A percentile compares a stretch with the other conserved stretches of the same genome.
Conservation (phyloP, 192 early-diverging fungal species). For the Cetraspora pellucida region DNA sequence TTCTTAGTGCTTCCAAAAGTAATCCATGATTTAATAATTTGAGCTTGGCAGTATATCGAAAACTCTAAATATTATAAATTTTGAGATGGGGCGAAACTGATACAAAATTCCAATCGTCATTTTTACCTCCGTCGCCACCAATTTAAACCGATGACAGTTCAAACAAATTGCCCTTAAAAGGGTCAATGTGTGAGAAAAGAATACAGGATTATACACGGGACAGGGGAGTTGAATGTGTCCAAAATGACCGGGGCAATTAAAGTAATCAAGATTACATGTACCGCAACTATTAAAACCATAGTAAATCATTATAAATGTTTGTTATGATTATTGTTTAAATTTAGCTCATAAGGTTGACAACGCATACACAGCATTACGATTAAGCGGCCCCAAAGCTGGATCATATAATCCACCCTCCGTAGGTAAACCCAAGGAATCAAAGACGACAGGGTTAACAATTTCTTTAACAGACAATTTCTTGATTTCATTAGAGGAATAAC, state of each 20-base stretch:
- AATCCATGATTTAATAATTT: conserved; percentile 85
- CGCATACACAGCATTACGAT: conserved; percentile 71
- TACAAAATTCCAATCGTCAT: background rate
- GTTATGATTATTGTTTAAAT: too few species aligned
- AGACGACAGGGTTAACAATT: conserved; percentile 83
- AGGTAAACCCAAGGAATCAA: conserved; percentile 90
- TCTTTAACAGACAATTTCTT: conserved; percentile 93
- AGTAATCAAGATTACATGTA: conserved; percentile 82
- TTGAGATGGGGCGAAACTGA: background rate
- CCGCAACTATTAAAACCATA: conserved; percentile 61
- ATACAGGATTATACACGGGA: conserved; percentile 91
- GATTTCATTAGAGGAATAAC: conserved; percentile 86
- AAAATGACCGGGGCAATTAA: conserved; percentile 93
- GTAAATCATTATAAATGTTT: too few species aligned
- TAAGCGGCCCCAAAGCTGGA: conserved; percentile 90
- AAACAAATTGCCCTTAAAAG: conserved; percentile 84
- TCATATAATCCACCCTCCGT: conserved; percentile 92
- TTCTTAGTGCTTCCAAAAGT: conserved; percentile 77
- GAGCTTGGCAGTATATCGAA: conserved; percentile 76
- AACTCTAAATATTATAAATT: conserved; percentile 39
- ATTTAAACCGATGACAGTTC: conserved; percentile 86
- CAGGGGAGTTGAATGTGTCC: conserved; percentile 92
- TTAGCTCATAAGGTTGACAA: background rate
- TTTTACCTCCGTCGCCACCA: conserved; percentile 58
- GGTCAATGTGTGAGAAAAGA: conserved; percentile 89